Evolutionary conservation across 306 rosid species (phyloP), one percentile per base, ranked within the genome.

Genomic region (Medicago ruthenica): DNA sequence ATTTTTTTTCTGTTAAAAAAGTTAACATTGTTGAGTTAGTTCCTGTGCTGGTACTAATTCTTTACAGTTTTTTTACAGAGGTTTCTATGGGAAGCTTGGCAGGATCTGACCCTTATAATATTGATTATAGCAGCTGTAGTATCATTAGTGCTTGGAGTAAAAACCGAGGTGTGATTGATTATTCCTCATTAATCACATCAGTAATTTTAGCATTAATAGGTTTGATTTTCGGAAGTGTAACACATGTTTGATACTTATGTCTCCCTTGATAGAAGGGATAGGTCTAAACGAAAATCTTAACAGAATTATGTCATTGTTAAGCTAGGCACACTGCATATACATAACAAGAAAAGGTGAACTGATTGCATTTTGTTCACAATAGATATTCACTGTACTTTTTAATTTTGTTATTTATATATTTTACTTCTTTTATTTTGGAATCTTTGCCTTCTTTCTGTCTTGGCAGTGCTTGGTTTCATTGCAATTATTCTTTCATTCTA

Each of bases 31-130:
- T 64, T 66, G 79, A 71, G 51, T 76, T 44, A 12, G 42, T 67
- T 82, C 55, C 39, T 20, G 24, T 55, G 36, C 40, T 24, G 51
- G 31, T 54, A 73, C 48, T 57, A 70, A 70, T 75, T 69, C 58
- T 58, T 34, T 67, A 22, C 67, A 20, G 59, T 69, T 79, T 74
- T 77, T 69, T 70, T 83, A 76, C 93, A 95, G 97, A 87, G 87
- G 83, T 95, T 95, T 80, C 89, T 92, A 34, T 95, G 99, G 99
- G 99, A 95, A 85, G 88, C 99, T 67, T 95, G 99, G 97, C 96
- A 92, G 88, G 99, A 95, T 85, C 85, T 88, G 42, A 95, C 99
- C 55, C 96, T 95, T 59, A 86, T 95, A 86, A 90, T 95, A 75
- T 84, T 95, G 85, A 92, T 95, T 41, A 36, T 95, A 81, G 97